Evolutionary conservation across 2,329 filamentous ascomycete species (phyloP).

Genomic region (Paecilomyces fulvus): DNA sequence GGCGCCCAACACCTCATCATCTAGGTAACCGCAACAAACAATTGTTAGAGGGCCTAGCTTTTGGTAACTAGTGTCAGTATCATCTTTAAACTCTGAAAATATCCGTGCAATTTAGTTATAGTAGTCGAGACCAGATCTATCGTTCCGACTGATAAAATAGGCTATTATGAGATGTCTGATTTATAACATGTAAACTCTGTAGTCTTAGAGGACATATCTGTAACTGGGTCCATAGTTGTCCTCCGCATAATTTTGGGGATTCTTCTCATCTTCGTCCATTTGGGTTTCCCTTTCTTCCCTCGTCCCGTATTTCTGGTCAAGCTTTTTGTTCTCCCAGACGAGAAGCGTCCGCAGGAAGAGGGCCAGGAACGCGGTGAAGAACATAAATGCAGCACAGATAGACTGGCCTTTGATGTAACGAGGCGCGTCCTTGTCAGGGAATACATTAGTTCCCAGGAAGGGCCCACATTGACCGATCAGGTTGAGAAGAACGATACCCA

Average conservation of each 20-base stretch:
- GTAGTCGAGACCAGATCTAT: background rate
- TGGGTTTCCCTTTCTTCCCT: slow-evolving; percentile 9
- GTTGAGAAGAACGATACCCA: slow-evolving; percentile 58
- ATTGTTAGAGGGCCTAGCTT: too few relatives aligned
- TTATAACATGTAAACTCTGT: background rate
- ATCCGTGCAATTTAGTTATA: too few relatives aligned
- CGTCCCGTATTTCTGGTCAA: slow-evolving; percentile 43
- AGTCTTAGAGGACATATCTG: slow-evolving; percentile 28
- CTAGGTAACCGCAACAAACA: too few relatives aligned
- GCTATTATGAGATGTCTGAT: background rate
- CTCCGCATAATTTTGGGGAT: slow-evolving; percentile 18
- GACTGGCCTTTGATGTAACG: slow-evolving; percentile 48
- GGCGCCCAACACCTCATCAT: too few relatives aligned
- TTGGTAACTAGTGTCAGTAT: too few relatives aligned
- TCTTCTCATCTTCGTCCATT: slow-evolving; percentile 6
- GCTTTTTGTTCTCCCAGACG: slow-evolving; percentile 51
- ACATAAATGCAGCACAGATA: slow-evolving; percentile 54
- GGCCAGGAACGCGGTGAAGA: slow-evolving; percentile 51
- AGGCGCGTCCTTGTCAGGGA: slow-evolving; percentile 44
- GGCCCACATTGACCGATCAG: slow-evolving; percentile 59
- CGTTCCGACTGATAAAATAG: background rate
- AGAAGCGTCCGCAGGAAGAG: slow-evolving; percentile 47
- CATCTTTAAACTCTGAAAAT: too few relatives aligned
- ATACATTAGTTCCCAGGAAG: slow-evolving; percentile 55
- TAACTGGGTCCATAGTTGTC: slow-evolving; percentile 34